phyloP scores from a whole-genome alignment of 176 grass and related monocot genomes.

The Thinopyrum elongatum region DNA sequence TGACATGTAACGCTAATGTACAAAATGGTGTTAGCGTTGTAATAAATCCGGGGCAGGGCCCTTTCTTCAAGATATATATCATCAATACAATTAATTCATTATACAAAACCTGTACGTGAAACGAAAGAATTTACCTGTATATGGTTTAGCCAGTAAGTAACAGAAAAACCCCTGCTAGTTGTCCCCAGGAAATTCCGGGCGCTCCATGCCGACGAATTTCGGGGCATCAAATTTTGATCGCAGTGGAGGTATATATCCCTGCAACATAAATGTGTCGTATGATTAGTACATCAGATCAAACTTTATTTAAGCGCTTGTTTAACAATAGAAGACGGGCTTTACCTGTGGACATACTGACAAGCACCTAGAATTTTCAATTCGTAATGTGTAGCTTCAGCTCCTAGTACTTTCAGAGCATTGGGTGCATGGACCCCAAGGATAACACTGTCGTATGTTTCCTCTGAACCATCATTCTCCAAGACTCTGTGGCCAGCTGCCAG shows the following conservation, averaged over 20 bases:
- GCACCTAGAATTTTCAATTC: no score
- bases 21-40: neutral
- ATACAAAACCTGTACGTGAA: neutral
- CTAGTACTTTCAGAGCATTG: no score
- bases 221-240: neutral
- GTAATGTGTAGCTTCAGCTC: no score
- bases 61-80: neutral
- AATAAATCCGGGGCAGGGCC: neutral
- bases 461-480: no score
- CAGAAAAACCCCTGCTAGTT: neutral
- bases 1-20: neutral
- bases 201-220: neutral
- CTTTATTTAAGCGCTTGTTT: neutral
- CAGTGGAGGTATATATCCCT: neutral
- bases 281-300: neutral
- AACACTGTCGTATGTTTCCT: no score
- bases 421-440: no score
- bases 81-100: neutral
- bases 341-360: neutral
- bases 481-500: no score
- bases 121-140: neutral
- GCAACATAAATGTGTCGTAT: neutral
- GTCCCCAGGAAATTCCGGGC: neutral
- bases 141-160: conserved; percentile 3
- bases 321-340: neutral